Conservation (phyloP, 164 flowering plant species). For the Stephania yunnanensis region DNA sequence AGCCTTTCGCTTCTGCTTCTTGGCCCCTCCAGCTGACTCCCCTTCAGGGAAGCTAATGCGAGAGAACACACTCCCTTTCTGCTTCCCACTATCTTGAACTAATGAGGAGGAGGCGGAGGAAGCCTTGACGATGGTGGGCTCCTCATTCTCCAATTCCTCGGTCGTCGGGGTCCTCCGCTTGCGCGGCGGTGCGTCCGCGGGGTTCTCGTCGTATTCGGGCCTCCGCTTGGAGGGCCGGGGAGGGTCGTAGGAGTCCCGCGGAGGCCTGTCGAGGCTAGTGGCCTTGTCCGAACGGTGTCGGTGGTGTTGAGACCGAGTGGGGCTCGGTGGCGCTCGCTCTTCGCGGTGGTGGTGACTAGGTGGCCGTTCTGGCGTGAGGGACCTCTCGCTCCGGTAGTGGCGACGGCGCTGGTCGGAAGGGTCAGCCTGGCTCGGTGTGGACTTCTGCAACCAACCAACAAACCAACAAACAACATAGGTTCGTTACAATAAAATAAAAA, state of each 20-base stretch:
- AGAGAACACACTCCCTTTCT: conserved; percentile 74
- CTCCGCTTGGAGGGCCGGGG: conserved; percentile 12
- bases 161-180: background rate
- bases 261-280: background rate
- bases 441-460: background rate
- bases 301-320: background rate
- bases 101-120: conserved; percentile 4
- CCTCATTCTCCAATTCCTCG: background rate
- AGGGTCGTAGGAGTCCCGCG: conserved; percentile 5
- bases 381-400: conserved; percentile 2
- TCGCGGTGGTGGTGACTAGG: background rate
- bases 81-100: conserved; percentile 17
- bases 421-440: background rate
- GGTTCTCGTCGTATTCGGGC: conserved; percentile 4
- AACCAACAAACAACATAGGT: background rate
- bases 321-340: background rate
- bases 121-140: background rate
- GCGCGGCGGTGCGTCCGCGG: background rate
- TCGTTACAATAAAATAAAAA: background rate
- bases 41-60: conserved; percentile 77
- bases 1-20: too few species aligned
- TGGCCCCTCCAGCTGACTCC: conserved; percentile 9
- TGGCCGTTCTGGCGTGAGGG: background rate
- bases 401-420: conserved; percentile 20
- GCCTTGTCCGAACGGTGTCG: background rate